These are phyloP conservation scores for Rhizopogon vulgaris DNA, from an alignment of 768 basidiomycete genomes.

Conservation along the genomic window DNA sequence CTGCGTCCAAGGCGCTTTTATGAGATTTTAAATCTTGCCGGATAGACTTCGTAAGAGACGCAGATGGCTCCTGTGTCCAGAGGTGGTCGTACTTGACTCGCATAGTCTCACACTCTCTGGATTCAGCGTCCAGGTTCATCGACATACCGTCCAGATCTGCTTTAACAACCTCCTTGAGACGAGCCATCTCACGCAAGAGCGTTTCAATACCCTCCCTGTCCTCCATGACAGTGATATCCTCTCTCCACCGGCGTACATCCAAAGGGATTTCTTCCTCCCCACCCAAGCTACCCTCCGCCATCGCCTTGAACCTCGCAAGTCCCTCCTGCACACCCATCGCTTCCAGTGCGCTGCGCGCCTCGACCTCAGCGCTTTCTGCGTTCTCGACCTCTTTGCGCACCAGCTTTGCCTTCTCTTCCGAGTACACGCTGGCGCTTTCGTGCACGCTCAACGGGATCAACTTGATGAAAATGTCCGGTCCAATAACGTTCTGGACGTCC, in stretches of 20 bases:
- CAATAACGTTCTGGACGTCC: conserved; percentile 93
- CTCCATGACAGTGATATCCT: conserved; percentile 68
- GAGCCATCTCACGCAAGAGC: conserved; percentile 51
- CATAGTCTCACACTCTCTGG: conserved; percentile 81
- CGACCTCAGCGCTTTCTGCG: conserved; percentile 77
- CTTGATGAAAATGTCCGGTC: conserved; percentile 81
- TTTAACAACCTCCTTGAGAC: conserved; percentile 52
- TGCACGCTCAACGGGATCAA: conserved; percentile 92
- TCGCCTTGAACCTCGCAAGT: conserved; percentile 60
- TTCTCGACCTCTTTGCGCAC: conserved; percentile 87
- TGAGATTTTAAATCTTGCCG: conserved; percentile 80
- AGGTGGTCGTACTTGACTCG: conserved; percentile 81
- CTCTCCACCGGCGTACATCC: conserved; percentile 67
- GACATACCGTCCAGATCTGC: conserved; percentile 56
- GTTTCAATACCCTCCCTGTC: conserved; percentile 61
- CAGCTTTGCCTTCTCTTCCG: conserved; percentile 96
- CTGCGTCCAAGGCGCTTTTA: conserved; percentile 64
- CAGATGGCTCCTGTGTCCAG: conserved; percentile 84
- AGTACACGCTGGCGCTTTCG: conserved; percentile 93
- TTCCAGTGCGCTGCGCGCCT: conserved; percentile 73
- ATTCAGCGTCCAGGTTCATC: conserved; percentile 74
- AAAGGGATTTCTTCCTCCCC: conserved; percentile 63
- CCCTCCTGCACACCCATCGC: conserved; percentile 74
- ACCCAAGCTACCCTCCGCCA: conserved; percentile 58
- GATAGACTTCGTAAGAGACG: conserved; percentile 60